Percentiles rank a stretch among this genome's conserved stretches.
These are phyloP conservation scores for Trichoderma lentiforme DNA, from an alignment of 2,329 filamentous ascomycete genomes.

Conservation along the genomic window DNA sequence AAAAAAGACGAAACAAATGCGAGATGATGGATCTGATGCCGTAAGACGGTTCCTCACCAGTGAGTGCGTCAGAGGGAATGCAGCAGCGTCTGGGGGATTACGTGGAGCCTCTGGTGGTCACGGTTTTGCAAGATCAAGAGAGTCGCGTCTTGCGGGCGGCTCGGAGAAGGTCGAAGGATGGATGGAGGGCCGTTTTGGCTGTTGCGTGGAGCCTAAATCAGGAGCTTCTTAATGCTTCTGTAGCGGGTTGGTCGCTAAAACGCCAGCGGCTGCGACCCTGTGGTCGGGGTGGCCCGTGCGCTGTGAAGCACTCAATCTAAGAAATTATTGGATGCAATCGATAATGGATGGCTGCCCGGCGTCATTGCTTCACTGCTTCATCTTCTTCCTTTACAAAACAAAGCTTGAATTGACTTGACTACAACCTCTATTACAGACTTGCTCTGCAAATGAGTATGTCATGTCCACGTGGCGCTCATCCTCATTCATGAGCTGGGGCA, in stretches of 20 bases:
- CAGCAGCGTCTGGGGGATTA: neutral
- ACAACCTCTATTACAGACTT: constrained; percentile 6
- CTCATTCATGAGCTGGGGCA: constrained; percentile 25
- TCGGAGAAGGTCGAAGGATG: constrained; percentile 1
- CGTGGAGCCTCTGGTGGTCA: neutral
- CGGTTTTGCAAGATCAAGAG: constrained; percentile 4
- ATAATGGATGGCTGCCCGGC: neutral
- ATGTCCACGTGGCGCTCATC: constrained; percentile 32
- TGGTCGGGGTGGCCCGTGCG: constrained; percentile 18
- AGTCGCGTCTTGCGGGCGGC: constrained; percentile 15
- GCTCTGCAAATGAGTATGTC: constrained; percentile 22
- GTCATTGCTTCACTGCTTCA: neutral
- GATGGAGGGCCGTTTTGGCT: neutral
- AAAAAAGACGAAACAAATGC: neutral
- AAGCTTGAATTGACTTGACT: neutral
- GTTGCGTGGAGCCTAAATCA: neutral
- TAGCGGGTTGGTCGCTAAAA: constrained; percentile 1
- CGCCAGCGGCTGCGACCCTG: constrained; percentile 7
- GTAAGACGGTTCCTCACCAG: neutral
- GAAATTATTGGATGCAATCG: neutral
- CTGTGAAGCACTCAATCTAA: neutral
- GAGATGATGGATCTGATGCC: neutral
- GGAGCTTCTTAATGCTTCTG: neutral
- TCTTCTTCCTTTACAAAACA: neutral
- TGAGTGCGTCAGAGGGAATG: neutral